Conservation (phyloP, 495 filamentous ascomycete species). For the Penicillium ochrochloron region DNA sequence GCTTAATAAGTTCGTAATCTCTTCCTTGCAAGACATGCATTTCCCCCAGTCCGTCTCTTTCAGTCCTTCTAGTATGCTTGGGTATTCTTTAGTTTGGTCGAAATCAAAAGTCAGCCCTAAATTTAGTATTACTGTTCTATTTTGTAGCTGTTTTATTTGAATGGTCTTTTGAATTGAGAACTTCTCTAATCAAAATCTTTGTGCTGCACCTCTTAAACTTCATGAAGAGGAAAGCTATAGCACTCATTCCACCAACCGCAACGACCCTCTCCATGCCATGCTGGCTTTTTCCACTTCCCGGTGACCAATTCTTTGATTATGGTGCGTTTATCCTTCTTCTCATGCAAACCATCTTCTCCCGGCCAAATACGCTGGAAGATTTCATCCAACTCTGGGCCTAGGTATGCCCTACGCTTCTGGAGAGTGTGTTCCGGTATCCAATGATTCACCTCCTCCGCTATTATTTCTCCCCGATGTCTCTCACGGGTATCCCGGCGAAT, state of each 20-base stretch:
- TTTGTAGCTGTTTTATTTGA: no score
- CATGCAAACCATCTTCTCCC: neutral
- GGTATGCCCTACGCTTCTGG: neutral
- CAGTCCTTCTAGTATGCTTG: no score
- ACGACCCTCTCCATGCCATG: neutral
- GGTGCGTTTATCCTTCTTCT: neutral
- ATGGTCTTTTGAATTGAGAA: no score
- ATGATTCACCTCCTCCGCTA: neutral
- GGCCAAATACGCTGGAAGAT: neutral
- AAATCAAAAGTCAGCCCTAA: no score
- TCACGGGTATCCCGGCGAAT: slow-evolving; percentile 1
- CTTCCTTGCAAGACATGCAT: no score
- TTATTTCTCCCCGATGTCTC: neutral
- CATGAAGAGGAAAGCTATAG: neutral
- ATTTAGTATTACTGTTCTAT: no score
- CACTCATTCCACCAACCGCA: neutral
- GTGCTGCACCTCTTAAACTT: neutral
- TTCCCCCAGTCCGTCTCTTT: no score
- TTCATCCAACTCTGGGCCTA: neutral
- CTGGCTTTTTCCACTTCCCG: neutral
- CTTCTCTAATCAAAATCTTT: no score
- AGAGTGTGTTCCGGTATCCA: neutral
- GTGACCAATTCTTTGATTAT: neutral
- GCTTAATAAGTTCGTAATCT: no score
- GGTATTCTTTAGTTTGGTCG: no score